A percentile compares a stretch with the other conserved stretches of the same genome.
Conservation (phyloP, 1,139 yeast genomes). For the Oligophagozyma castellii region DNA sequence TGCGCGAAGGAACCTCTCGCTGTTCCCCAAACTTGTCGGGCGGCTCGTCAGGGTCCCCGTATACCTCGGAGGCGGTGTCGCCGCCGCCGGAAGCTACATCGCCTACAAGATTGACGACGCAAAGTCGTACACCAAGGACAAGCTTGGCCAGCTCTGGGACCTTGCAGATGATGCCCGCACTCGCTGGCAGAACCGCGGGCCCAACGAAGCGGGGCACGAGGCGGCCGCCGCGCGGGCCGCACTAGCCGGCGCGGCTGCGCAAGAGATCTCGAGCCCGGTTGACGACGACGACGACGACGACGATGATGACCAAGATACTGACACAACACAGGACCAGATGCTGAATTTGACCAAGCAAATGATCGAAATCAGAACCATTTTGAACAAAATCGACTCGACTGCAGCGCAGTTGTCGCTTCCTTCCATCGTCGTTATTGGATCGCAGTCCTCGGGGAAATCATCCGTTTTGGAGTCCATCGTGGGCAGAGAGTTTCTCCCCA, state of each 20-base stretch:
- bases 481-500: constrained; percentile 88
- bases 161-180: constrained; percentile 28
- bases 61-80: constrained; percentile 78
- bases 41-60: constrained; percentile 57
- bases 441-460: constrained; percentile 94
- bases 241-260: constrained; percentile 27
- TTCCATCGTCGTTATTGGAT: constrained; percentile 91
- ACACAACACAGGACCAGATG: constrained; percentile 60
- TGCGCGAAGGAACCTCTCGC: constrained; percentile 20
- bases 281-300: constrained; percentile 28
- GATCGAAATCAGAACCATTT: constrained; percentile 83
- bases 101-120: constrained; percentile 89
- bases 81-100: constrained; percentile 89
- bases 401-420: constrained; percentile 73
- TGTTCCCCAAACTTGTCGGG: constrained; percentile 40
- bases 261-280: constrained; percentile 22
- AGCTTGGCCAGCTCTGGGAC: constrained; percentile 47
- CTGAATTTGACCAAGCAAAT: constrained; percentile 79
- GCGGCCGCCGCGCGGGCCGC: constrained; percentile 20
- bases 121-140: constrained; percentile 53
- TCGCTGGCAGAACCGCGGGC: constrained; percentile 18
- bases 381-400: constrained; percentile 60
- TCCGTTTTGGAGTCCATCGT: constrained; percentile 89
- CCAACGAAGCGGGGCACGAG: constrained; percentile 12
- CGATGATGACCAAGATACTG: constrained; percentile 31